These are phyloP conservation scores for Balamuthia mandrillaris DNA, from an alignment of 208 protist genomes.

Conservation along the genomic window DNA sequence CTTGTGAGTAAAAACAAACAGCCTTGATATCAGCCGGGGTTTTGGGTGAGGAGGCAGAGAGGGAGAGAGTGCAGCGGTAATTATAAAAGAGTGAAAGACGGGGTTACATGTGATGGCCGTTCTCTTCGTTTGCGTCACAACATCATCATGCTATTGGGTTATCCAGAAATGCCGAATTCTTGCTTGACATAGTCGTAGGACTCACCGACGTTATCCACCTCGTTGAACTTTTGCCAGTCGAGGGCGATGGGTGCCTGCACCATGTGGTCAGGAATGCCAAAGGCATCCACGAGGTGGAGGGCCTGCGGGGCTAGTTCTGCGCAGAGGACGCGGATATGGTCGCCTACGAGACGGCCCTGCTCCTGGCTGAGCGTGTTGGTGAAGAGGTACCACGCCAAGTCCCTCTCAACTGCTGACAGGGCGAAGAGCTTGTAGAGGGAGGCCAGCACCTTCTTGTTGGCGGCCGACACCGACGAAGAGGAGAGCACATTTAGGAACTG, in stretches of 20 bases:
- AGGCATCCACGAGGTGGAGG: conserved; percentile 60
- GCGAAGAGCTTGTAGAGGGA: conserved; percentile 6
- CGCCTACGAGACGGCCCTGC: conserved; percentile 18
- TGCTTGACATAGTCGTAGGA: background rate
- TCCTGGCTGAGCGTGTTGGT: background rate
- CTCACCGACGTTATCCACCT: conserved; percentile 40
- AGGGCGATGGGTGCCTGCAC: conserved; percentile 60
- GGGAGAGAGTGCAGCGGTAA: no score
- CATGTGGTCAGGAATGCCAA: conserved; percentile 64
- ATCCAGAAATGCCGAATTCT: background rate
- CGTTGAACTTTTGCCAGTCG: conserved; percentile 52
- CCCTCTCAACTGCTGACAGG: conserved; percentile 14
- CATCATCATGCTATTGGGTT: no score
- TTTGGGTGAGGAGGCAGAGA: no score
- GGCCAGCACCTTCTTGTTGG: background rate
- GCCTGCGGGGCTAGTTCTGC: conserved; percentile 33
- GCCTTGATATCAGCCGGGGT: no score
- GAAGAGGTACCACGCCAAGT: conserved; percentile 41
- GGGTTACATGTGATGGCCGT: no score
- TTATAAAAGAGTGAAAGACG: no score
- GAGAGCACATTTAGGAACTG: background rate
- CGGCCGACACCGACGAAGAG: background rate
- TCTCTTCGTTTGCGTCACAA: no score
- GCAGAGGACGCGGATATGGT: conserved; percentile 37
- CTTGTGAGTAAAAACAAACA: no score